phyloP scores from a whole-genome alignment of 768 basidiomycete species.

The Lactarius indigo region DNA sequence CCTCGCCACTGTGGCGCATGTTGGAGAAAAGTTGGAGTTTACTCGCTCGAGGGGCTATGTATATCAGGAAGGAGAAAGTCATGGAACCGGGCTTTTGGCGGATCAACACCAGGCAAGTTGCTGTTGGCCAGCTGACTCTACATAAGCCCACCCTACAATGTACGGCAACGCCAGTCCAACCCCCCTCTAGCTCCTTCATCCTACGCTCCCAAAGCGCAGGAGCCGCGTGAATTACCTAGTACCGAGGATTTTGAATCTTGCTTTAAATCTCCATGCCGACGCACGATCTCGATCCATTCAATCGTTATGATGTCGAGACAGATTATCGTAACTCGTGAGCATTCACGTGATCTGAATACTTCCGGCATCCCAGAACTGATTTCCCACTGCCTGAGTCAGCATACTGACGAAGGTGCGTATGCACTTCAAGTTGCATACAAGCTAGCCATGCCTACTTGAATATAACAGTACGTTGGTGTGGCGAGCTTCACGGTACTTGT shows the following conservation, averaged over 20 bases:
- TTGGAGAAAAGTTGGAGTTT: background rate
- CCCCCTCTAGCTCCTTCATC: background rate
- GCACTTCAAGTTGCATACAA: background rate
- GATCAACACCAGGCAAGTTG: background rate
- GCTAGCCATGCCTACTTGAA: background rate
- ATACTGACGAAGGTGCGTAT: background rate
- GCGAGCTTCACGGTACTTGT: conserved; percentile 48
- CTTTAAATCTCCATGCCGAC: too few species aligned
- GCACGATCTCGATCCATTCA: too few species aligned
- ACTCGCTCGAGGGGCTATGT: background rate
- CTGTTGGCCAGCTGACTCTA: background rate
- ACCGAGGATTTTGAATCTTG: background rate
- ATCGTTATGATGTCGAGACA: too few species aligned
- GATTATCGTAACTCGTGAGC: conserved; percentile 11
- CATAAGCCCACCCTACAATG: background rate
- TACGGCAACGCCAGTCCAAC: background rate
- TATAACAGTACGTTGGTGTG: conserved; percentile 46
- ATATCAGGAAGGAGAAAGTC: background rate
- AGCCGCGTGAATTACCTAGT: background rate
- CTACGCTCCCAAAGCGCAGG: background rate
- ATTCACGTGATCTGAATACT: background rate
- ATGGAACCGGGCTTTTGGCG: background rate
- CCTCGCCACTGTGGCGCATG: background rate
- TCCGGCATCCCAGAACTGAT: background rate
- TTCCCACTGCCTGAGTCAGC: background rate